Conservation (phyloP, 2,329 filamentous ascomycete genomes). For the Trichocomaceae sp. region DNA sequence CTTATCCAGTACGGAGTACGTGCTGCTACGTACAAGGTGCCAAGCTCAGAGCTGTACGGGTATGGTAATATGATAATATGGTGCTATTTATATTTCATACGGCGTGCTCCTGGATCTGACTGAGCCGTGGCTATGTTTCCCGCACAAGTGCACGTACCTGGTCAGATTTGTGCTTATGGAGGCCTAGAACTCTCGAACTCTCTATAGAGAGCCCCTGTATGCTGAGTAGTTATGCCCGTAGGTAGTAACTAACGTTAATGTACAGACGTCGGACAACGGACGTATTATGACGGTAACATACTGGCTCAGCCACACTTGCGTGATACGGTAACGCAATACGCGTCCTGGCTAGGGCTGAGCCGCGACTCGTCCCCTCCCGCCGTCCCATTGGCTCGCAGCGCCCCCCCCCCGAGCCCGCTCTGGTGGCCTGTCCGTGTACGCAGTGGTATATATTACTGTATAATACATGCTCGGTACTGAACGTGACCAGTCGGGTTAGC, state of each 20-base stretch:
- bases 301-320: conserved; percentile 1
- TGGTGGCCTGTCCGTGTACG: background rate
- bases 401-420: background rate
- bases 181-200: too few relatives aligned
- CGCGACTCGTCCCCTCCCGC: background rate
- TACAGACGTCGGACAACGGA: background rate
- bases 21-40: too few relatives aligned
- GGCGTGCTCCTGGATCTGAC: background rate
- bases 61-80: background rate
- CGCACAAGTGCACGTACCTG: too few relatives aligned
- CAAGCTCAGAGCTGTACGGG: too few relatives aligned
- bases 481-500: background rate
- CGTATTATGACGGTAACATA: background rate
- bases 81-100: background rate
- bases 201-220: too few relatives aligned
- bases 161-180: too few relatives aligned
- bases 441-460: background rate
- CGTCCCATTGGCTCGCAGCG: background rate
- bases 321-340: background rate
- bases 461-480: background rate
- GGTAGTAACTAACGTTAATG: background rate
- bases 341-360: conserved; percentile 4
- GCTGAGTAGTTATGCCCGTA: too few relatives aligned
- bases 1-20: background rate
- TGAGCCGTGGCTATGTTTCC: too few relatives aligned